A percentile compares a stretch with the other conserved stretches of the same genome.
Conservation (phyloP, 169 alveolate species). For the Plasmodium malariae region DNA sequence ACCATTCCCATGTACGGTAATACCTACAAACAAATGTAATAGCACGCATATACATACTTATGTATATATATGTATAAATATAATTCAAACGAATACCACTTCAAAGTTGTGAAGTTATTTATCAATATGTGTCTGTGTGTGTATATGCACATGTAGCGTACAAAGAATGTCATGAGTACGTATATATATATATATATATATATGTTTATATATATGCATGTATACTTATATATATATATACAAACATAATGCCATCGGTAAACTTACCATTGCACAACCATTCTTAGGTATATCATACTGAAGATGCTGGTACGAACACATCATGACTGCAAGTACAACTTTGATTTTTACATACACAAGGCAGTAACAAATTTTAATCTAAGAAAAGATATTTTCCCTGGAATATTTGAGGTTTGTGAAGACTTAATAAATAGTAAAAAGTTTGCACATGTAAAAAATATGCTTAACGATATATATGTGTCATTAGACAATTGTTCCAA, state of each 20-base stretch:
- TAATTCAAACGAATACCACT: no score
- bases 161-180: no score
- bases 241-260: no score
- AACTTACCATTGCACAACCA: not conserved
- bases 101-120: no score
- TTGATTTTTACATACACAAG: constrained; percentile 28
- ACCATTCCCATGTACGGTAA: constrained; percentile 20
- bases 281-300: constrained; percentile 23
- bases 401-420: constrained; percentile 28
- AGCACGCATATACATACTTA: no score
- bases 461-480: constrained; percentile 16
- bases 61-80: no score
- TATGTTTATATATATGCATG: no score
- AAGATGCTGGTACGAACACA: constrained; percentile 29
- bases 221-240: no score
- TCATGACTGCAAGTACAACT: constrained; percentile 38
- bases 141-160: no score
- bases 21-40: not conserved
- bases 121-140: no score
- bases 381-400: constrained; percentile 14
- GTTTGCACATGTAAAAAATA: constrained; percentile 32
- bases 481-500: not conserved
- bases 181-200: no score
- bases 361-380: not conserved
- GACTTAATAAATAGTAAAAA: constrained; percentile 42